Base-by-base conservation (phyloP, 768 basidiomycete species). In the Lepiota brunneoincarnata region DNA sequence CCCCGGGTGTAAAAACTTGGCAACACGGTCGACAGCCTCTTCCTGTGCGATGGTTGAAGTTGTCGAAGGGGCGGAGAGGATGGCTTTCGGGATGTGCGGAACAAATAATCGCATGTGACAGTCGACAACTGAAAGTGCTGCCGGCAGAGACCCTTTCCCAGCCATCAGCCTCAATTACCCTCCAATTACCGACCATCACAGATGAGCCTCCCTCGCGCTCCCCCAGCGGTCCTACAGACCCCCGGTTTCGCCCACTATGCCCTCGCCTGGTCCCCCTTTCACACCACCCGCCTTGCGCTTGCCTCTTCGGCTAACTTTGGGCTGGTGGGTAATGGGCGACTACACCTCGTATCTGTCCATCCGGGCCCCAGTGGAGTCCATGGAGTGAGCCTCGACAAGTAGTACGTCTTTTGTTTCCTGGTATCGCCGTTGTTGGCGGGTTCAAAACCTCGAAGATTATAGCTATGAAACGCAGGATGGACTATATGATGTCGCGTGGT, bases 291-390 rank as follows among this genome's bases (percentile, higher is more conserved):
- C 34, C 65, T 93, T 39, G 91, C 91, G 1, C 73, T 93, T 31
- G 89, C 91, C 4, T 91, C 91, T 5, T 79, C 92, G 0, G 91
- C 93, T 23, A 96, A 98, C 70, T 98, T 93, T 68, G 96, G 96
- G 2, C 78, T 98, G 3, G 90, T 98, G 28, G 96, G 96, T 21
- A 98, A 97, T 69, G 96, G 96, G 1, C 78, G 95, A n/a, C 65
- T 98, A 39, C 89, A 87, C 66, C 66, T 88, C 20, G 77, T 79
- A 49, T 81, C 84, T 1, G 69, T 84, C 18, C 69, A 67, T 21
- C 73, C 78, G 23, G 77, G 74, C 14, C 80, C 78, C 0, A 72
- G 71, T 26, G 77, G 78, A 12, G 48, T 68, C 20, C 71, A 76
- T 21, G 66, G 58, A 21, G 53, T 88, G 54, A 76, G 72, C 40